A percentile compares a stretch with the other conserved stretches of the same genome.
phyloP scores from a whole-genome alignment of 257 asterid genomes.

The Solanum chiquidenum region DNA sequence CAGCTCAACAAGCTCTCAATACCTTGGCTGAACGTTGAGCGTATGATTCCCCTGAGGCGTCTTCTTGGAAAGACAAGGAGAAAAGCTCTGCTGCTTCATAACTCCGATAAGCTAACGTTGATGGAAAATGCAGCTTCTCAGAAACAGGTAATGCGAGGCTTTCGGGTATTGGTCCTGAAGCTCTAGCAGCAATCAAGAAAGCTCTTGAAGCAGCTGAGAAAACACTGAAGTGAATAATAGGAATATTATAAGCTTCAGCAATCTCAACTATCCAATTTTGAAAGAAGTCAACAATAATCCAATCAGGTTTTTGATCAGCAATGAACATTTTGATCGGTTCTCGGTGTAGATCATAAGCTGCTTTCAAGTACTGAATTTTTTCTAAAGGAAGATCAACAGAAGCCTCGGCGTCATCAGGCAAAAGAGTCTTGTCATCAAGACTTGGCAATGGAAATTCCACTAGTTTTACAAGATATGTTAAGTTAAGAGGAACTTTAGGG shows the following conservation, averaged over 20 bases:
- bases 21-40: not conserved
- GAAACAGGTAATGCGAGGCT: not conserved
- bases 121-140: conserved; percentile 8
- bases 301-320: not conserved
- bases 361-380: conserved; percentile 5
- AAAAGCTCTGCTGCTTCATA: not conserved
- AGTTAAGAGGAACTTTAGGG: conserved; percentile 13
- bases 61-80: not conserved
- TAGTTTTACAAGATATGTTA: not conserved
- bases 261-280: not conserved
- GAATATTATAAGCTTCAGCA: not conserved
- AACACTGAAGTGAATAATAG: not conserved
- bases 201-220: not conserved
- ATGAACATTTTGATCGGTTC: conserved; percentile 4
- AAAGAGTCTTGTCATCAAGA: not conserved
- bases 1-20: not conserved
- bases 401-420: conserved; percentile 22
- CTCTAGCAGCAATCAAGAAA: not conserved
- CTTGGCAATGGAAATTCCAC: not conserved
- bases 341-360: conserved; percentile 2
- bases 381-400: conserved; percentile 13
- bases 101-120: conserved; percentile 2
- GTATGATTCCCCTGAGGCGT: conserved; percentile 2
- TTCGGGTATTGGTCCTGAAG: not conserved
- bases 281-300: conserved; percentile 5